Evolutionary conservation across 2,329 filamentous ascomycete species (phyloP).

Genomic region (Coleophoma cylindrospora): DNA sequence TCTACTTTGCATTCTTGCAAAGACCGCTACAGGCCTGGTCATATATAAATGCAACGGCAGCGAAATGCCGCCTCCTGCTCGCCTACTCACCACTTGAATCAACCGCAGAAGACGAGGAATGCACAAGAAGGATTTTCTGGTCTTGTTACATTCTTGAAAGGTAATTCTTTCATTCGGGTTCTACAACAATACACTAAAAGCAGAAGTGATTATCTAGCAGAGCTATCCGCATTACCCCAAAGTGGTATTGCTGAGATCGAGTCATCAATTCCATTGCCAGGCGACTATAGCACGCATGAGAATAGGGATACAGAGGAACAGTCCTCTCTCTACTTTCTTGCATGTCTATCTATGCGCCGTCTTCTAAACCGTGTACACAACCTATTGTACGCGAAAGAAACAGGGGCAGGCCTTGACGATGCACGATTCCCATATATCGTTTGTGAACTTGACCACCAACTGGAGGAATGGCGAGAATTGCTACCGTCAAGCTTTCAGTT

Average conservation of each 20-base stretch:
- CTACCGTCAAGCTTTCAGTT: constrained; percentile 38
- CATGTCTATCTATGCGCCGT: constrained; percentile 46
- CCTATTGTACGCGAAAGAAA: constrained; percentile 40
- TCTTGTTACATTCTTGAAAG: constrained; percentile 50
- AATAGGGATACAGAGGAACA: constrained; percentile 32
- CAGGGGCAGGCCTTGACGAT: constrained; percentile 38
- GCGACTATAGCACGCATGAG: constrained; percentile 20
- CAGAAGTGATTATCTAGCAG: constrained; percentile 44
- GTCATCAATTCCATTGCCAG: constrained; percentile 42
- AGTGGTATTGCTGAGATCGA: constrained; percentile 47
- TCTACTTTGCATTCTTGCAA: constrained; percentile 46
- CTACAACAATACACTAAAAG: constrained; percentile 9
- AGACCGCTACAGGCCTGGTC: constrained; percentile 48
- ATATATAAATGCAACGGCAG: constrained; percentile 41
- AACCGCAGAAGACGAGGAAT: constrained; percentile 36
- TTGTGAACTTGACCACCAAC: constrained; percentile 41
- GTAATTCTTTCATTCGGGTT: constrained; percentile 16
- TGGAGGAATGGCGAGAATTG: constrained; percentile 43
- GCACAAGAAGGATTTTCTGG: constrained; percentile 47
- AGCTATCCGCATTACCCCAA: constrained; percentile 43
- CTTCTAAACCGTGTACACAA: constrained; percentile 42
- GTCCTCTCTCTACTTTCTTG: constrained; percentile 46
- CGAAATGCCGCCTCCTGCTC: constrained; percentile 43
- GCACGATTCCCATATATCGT: constrained; percentile 42
- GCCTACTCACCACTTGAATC: constrained; percentile 34